Conservation (phyloP, 2,329 filamentous ascomycete genomes). For the Exophiala sp. region DNA sequence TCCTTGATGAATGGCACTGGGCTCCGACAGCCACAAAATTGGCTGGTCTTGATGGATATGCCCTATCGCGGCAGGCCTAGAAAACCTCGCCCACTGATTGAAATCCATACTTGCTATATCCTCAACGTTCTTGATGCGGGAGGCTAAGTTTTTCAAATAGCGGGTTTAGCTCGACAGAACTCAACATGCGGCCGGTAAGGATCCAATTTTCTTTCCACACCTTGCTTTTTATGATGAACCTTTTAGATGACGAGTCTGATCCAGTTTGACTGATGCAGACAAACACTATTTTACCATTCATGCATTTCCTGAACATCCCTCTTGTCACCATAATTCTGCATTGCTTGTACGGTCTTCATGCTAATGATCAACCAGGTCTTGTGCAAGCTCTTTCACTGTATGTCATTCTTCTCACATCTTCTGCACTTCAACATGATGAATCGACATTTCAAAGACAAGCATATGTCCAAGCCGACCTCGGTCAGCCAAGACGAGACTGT, state of each 20-base stretch:
- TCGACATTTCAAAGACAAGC: constrained; percentile 81
- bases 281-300: constrained; percentile 57
- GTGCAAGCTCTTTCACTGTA: neutral
- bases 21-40: constrained; percentile 68
- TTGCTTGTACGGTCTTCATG: neutral
- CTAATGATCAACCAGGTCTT: neutral
- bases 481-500: constrained; percentile 51
- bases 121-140: neutral
- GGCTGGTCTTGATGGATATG: constrained; percentile 74
- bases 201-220: constrained; percentile 2
- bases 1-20: constrained; percentile 93
- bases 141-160: neutral
- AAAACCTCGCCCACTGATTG: constrained; percentile 98
- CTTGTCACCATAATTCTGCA: neutral
- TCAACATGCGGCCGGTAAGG: neutral
- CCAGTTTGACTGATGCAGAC: constrained; percentile 59
- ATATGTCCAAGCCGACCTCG: constrained; percentile 79
- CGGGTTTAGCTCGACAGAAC: neutral
- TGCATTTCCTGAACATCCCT: constrained; percentile 49
- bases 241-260: constrained; percentile 65
- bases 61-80: constrained; percentile 96
- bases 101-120: neutral
- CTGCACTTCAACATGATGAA: constrained; percentile 64
- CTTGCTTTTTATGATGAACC: constrained; percentile 46
- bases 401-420: neutral